Conservation (phyloP, 148 eudicot species). For the Rhododendron henanense region DNA sequence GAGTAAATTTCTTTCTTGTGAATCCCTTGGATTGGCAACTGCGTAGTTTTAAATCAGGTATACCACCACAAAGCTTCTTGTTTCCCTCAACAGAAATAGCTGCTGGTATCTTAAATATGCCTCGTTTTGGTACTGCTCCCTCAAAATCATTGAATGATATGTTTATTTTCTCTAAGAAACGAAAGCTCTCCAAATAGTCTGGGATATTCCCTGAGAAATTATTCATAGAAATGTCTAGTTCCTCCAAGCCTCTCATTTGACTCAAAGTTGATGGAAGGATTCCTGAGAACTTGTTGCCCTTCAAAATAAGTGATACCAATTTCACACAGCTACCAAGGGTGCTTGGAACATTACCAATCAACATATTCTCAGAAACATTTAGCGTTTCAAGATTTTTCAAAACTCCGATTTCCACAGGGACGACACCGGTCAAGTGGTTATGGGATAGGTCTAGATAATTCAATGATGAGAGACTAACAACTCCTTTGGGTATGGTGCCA, state of each 20-base stretch:
- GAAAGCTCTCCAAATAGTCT: not conserved
- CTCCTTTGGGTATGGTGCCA: not conserved
- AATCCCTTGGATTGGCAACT: not conserved
- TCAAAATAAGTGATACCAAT: not conserved
- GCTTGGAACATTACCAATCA: not conserved
- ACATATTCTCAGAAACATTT: not conserved
- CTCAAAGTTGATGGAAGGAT: not conserved
- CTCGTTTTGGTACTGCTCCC: not conserved
- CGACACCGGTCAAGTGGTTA: not conserved
- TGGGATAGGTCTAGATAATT: not conserved
- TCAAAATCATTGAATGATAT: constrained; percentile 9
- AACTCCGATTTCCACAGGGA: not conserved
- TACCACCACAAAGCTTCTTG: constrained; percentile 10
- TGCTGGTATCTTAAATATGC: not conserved
- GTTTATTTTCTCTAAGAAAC: not conserved
- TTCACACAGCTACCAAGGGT: not conserved
- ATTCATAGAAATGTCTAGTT: constrained; percentile 1
- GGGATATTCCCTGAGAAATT: constrained; percentile 6
- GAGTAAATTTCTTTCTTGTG: not conserved
- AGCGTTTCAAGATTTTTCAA: not conserved
- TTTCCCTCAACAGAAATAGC: not conserved
- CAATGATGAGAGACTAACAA: not conserved
- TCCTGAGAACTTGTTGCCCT: not conserved
- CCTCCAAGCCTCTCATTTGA: not conserved
- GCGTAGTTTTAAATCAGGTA: not conserved